Base-by-base conservation (phyloP, 768 basidiomycete genomes). In the Tylopilus intermedius region DNA sequence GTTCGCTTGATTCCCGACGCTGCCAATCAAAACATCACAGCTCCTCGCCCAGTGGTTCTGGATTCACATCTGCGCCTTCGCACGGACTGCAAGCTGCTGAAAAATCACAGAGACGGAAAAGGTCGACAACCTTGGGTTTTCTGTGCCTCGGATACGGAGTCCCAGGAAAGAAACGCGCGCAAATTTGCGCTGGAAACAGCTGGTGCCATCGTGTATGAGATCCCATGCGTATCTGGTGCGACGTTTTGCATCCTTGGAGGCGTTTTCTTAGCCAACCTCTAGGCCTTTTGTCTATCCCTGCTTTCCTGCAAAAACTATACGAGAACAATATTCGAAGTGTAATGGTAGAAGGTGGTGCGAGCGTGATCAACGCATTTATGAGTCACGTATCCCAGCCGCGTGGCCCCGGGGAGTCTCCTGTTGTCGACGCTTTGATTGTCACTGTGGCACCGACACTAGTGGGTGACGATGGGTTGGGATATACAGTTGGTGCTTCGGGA, bases 311-410 rank as follows among this genome's bases (percentile, higher is more conserved):
- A 11, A 70, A 71, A 7, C 72, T 96, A 24, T 70, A 69, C n/a
- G 67, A 70, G 10, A 71, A 76, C n/a, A 82, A 80, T 3, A 74
- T 95, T 55, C 69, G 70, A 10, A 86, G 84, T 10, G 72, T 97
- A 50, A 99, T 99, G 95, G 89, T 97, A 6, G 96, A 99, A 72
- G 96, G 96, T 48, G 96, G 96, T 14, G 88, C 91, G 8, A 71
- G 72, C 8, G 76, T 99, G 57, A 92, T 99, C 51, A 74, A 77
- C 6, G 83, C 88, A 1, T 69, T 69, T 50, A 54, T 61, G 27
- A 27, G 51, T 21, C 54, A 49, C 24, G 52, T 49, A 21, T 58
- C 56, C 8, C 54, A 50, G 46, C 43, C 55, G 32, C 45, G 45
- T 14, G 8, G 8, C 43, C 32, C 53, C 15, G 38, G 47, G 24